These are phyloP conservation scores for Pyrenopolyporus hunteri DNA, from an alignment of 495 filamentous ascomycete species.

Conservation along the genomic window DNA sequence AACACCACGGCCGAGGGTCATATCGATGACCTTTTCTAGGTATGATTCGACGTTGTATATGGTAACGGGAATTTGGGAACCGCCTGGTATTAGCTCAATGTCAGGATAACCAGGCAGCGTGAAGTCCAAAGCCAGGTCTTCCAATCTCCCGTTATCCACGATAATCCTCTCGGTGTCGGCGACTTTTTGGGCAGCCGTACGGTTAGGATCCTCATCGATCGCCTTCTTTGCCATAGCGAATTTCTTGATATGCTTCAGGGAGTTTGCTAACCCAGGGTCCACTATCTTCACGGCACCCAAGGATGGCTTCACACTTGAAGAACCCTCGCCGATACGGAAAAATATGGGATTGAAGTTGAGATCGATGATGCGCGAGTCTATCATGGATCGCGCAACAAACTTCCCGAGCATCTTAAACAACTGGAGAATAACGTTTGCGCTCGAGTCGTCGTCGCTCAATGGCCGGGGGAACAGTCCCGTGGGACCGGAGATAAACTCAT, in stretches of 20 bases:
- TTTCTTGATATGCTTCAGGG: slow-evolving; percentile 85
- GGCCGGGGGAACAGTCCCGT: slow-evolving; percentile 92
- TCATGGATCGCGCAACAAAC: slow-evolving; percentile 97
- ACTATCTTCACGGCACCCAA: slow-evolving; percentile 92
- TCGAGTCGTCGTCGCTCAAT: slow-evolving; percentile 82
- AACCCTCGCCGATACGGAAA: slow-evolving; percentile 88
- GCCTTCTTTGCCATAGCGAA: slow-evolving; percentile 82
- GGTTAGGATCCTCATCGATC: slow-evolving; percentile 70
- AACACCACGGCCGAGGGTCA: slow-evolving; percentile 88
- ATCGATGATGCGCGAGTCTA: slow-evolving; percentile 97
- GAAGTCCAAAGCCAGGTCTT: slow-evolving; percentile 91
- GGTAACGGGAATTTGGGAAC: slow-evolving; percentile 74
- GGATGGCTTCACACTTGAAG: slow-evolving; percentile 77
- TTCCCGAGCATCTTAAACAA: slow-evolving; percentile 95
- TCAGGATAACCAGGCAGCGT: slow-evolving; percentile 90
- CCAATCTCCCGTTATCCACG: slow-evolving; percentile 75
- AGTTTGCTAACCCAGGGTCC: slow-evolving; percentile 83
- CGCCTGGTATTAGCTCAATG: slow-evolving; percentile 81
- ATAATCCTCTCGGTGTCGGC: slow-evolving; percentile 68
- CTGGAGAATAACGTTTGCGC: slow-evolving; percentile 80
- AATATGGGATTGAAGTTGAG: slow-evolving; percentile 97
- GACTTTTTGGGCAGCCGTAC: slow-evolving; percentile 71
- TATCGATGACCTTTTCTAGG: slow-evolving; percentile 86
- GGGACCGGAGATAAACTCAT: slow-evolving; percentile 86
- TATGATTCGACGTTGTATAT: slow-evolving; percentile 91